Evolutionary conservation across 768 basidiomycete genomes (phyloP).

Genomic region (Tylopilus plumbeoviolaceoides): DNA sequence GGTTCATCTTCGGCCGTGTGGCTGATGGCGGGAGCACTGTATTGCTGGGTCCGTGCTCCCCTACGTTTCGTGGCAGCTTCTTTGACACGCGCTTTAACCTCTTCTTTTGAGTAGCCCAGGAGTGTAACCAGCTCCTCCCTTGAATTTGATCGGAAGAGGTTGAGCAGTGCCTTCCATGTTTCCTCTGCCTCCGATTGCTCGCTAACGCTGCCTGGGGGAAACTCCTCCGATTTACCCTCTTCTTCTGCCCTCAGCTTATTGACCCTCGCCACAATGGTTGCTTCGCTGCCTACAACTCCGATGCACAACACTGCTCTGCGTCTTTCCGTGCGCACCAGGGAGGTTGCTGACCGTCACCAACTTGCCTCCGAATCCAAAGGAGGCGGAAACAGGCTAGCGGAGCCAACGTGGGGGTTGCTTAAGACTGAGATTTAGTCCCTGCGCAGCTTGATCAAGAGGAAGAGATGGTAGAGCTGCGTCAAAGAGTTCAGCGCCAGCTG

Average conservation of each 20-base stretch:
- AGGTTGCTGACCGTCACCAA: slow-evolving; percentile 80
- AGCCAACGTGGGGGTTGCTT: slow-evolving; percentile 98
- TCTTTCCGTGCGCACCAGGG: slow-evolving; percentile 66
- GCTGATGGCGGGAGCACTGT: slow-evolving; percentile 29
- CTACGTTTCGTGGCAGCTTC: slow-evolving; percentile 79
- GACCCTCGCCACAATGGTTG: slow-evolving; percentile 69
- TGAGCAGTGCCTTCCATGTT: slow-evolving; percentile 85
- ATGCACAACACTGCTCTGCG: slow-evolving; percentile 81
- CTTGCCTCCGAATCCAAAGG: slow-evolving; percentile 92
- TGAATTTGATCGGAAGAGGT: slow-evolving; percentile 85
- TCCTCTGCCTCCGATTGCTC: slow-evolving; percentile 38
- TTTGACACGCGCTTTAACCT: slow-evolving; percentile 72
- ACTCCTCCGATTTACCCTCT: slow-evolving; percentile 51
- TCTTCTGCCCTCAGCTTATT: slow-evolving; percentile 61
- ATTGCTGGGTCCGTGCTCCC: slow-evolving; percentile 29
- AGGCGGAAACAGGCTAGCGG: slow-evolving; percentile 72
- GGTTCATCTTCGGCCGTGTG: slow-evolving; percentile 39
- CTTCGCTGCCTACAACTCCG: slow-evolving; percentile 73
- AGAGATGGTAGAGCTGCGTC: slow-evolving; percentile 47
- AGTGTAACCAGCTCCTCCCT: slow-evolving; percentile 86
- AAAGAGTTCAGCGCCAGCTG: slow-evolving; percentile 75
- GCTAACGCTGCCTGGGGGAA: slow-evolving; percentile 55
- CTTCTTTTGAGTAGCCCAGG: slow-evolving; percentile 88
- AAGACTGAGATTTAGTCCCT: slow-evolving; percentile 64
- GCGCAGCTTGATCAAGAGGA: slow-evolving; percentile 45